Conservation (phyloP, 2,329 filamentous ascomycete species). For the Colletotrichum tropicicola region DNA sequence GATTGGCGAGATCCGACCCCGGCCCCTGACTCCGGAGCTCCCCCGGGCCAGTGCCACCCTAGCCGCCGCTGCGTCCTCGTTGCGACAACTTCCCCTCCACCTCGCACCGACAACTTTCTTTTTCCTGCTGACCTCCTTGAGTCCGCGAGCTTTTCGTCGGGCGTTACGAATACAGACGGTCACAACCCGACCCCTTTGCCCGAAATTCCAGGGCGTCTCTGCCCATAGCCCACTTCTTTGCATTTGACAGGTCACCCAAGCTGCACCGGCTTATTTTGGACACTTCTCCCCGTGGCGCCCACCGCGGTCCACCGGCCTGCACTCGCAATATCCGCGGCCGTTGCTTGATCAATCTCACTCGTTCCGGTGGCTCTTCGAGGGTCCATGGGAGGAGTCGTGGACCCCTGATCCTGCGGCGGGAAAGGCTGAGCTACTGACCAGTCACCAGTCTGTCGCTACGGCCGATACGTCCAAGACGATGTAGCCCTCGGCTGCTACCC, state of each 20-base stretch:
- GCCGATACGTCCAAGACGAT: not conserved
- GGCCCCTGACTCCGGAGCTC: slow-evolving; percentile 1
- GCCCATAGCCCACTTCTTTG: not conserved
- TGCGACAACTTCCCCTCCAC: not conserved
- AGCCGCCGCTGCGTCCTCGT: not conserved
- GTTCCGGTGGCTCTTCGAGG: not conserved
- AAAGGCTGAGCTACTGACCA: slow-evolving; percentile 2
- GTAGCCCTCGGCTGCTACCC: not conserved
- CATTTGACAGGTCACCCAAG: slow-evolving; percentile 16
- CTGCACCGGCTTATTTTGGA: not conserved
- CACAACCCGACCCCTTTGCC: not conserved
- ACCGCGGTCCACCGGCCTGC: not conserved
- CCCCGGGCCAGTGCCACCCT: slow-evolving; percentile 4
- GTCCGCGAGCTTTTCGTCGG: not conserved
- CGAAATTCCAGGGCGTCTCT: not conserved
- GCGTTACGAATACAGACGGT: not conserved
- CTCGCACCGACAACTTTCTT: slow-evolving; percentile 20
- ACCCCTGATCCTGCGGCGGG: not conserved
- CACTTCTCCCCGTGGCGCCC: not conserved
- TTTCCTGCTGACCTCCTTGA: not conserved
- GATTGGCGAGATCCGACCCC: slow-evolving; percentile 14
- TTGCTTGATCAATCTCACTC: not conserved
- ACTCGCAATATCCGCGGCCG: not conserved
- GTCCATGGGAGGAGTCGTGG: too few species aligned
- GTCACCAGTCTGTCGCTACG: not conserved